Base-by-base conservation (phyloP, 768 basidiomycete species). In the Lactarius evosmus region DNA sequence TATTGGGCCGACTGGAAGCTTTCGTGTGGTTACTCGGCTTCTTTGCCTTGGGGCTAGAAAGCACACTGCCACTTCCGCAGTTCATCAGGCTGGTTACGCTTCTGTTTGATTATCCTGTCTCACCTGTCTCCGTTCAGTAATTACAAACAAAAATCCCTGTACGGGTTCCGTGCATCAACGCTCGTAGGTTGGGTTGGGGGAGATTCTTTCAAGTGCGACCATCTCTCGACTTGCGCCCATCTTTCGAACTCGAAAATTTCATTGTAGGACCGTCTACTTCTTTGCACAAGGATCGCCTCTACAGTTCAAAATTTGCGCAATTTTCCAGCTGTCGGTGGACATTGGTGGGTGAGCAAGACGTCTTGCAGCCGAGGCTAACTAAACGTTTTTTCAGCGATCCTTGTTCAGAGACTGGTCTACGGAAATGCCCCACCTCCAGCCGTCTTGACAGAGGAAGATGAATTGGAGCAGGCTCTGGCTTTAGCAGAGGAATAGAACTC, bases 31-130 rank as follows among this genome's bases (percentile, higher is more conserved):
- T 83, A 7, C 77, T 93, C 25, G 92, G 92, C 0, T 94, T 91
- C 70, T 68, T 89, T 44, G 89, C 92, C 0, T 72, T 94, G 29
- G 92, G 93, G 14, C 77, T 94, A 29, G 92, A 93, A 74, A 93
- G 91, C 68, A 91, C 88, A 3, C 75, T 94, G n/a, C 92, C 92
- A 7, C 82, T 94, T 60, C 92, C 92, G 4, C 92, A 94, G 70
- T 77, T 94, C 44, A 80, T 91, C 62, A 92, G 87, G 92, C 86
- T 63, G 27, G 59, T 33, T 66, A 51, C 19, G 19, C 29, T 54
- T 17, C 61, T 54, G 62, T 49, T 38, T 63, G 33, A 59, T 36
- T 29, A 63, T 40, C 41, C 38, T 62, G n/a, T 25, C 19, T 12
- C 41, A n/a, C 36, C 64, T 49, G 27, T 52, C 32, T 17, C 63